A percentile compares a stretch with the other conserved stretches of the same genome.
Conservation (phyloP, 169 alveolate species). For the Neospora caninum region DNA sequence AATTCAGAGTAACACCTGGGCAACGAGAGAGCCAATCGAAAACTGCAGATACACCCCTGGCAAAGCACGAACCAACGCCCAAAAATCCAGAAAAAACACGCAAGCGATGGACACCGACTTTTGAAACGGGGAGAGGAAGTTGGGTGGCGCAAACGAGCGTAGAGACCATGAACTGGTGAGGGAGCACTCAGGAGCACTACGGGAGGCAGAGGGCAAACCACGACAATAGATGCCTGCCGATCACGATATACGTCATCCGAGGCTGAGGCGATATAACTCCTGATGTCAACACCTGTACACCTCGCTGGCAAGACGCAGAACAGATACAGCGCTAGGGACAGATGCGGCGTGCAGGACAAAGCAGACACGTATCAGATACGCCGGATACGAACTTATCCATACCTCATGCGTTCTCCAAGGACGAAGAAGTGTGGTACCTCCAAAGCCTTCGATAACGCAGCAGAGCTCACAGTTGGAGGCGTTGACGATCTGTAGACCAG, state of each 20-base stretch:
- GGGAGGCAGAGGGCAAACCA: too few species aligned
- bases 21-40: not conserved
- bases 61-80: not conserved
- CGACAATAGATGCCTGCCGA: too few species aligned
- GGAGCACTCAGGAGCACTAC: too few species aligned
- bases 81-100: not conserved
- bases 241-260: too few species aligned
- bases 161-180: too few species aligned
- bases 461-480: not conserved
- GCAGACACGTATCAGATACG: not conserved
- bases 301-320: too few species aligned
- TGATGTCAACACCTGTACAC: too few species aligned
- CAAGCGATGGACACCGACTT: not conserved
- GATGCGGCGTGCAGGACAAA: not conserved
- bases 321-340: not conserved
- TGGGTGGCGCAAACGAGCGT: too few species aligned
- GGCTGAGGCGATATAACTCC: too few species aligned
- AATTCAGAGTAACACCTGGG: not conserved
- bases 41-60: not conserved
- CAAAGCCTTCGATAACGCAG: conserved; percentile 1
- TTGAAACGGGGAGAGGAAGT: not conserved
- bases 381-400: not conserved
- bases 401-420: not conserved
- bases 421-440: not conserved
- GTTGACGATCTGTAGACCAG: not conserved